Percentiles rank a stretch among this genome's conserved stretches.
phyloP scores from a whole-genome alignment of 129 eudicot genomes.

The Centaurea solstitialis region DNA sequence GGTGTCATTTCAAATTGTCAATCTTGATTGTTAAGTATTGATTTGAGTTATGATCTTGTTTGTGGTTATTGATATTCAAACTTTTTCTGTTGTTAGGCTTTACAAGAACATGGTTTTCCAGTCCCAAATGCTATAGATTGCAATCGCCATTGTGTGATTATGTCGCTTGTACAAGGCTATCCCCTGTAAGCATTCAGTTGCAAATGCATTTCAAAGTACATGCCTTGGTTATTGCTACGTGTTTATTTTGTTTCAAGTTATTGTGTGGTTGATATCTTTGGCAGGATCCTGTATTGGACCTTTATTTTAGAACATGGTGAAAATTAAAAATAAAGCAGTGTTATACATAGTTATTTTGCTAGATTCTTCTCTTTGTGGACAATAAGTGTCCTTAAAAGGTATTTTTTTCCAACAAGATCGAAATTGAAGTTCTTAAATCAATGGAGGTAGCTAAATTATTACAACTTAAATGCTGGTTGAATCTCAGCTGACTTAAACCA shows the following conservation, averaged over 20 bases:
- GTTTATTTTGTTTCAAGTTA: not conserved
- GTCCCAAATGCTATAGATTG: conserved; percentile 95
- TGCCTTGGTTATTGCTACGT: not conserved
- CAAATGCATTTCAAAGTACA: not conserved
- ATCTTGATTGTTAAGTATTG: conserved; percentile 1
- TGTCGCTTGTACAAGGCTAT: conserved; percentile 94
- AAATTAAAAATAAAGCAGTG: not conserved
- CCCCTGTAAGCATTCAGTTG: conserved; percentile 68
- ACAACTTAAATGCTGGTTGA: not conserved
- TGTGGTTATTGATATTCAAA: not conserved
- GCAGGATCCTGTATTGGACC: not conserved
- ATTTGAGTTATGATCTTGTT: not conserved
- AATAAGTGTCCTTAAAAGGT: not conserved
- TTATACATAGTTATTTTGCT: not conserved
- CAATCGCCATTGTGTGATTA: conserved; percentile 92
- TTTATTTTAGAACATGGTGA: not conserved
- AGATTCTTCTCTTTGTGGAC: not conserved
- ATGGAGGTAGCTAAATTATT: not conserved
- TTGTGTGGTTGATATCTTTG: not conserved
- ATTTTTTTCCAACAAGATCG: not conserved
- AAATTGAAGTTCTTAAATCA: not conserved
- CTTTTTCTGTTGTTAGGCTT: conserved; percentile 51
- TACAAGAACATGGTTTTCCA: conserved; percentile 90
- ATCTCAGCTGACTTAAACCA: not conserved
- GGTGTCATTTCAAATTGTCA: conserved; percentile 38